Evolutionary conservation across 371 early-diverging fungal genomes (phyloP).

Genomic region (Choanephora cucurbitarum): DNA sequence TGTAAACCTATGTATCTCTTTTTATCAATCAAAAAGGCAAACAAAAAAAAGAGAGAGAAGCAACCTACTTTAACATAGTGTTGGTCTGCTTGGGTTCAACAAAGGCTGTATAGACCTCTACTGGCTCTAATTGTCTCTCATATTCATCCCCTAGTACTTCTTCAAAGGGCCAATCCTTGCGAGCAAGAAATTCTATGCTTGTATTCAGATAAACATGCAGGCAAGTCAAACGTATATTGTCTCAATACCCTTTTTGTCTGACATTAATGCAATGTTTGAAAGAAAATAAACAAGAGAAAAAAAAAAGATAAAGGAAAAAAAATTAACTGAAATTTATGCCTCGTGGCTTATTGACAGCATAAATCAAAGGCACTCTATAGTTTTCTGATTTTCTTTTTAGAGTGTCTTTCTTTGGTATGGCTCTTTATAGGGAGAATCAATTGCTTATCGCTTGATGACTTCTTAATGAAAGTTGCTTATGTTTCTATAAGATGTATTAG

Average conservation of each 20-base stretch:
- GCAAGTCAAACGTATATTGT: background rate
- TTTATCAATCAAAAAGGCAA: background rate
- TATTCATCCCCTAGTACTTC: conserved; percentile 46
- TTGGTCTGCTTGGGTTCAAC: conserved; percentile 48
- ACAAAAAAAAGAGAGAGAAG: background rate
- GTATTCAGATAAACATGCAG: background rate
- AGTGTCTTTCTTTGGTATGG: too few species aligned
- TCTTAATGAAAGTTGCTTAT: too few species aligned
- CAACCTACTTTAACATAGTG: conserved; percentile 40
- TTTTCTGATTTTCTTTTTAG: too few species aligned
- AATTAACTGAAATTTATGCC: background rate
- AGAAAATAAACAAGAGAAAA: background rate
- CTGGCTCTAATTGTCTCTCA: conserved; percentile 38
- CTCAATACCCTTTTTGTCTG: too few species aligned
- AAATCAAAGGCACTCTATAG: too few species aligned
- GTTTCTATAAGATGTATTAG: too few species aligned
- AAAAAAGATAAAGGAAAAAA: conserved; percentile 1
- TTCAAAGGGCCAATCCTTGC: conserved; percentile 44
- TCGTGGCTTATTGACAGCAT: background rate
- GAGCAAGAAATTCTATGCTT: conserved; percentile 14
- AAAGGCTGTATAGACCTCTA: conserved; percentile 37
- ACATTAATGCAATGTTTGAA: background rate
- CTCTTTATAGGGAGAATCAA: too few species aligned
- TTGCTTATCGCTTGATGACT: too few species aligned
- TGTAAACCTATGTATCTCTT: conserved; percentile 33